Evolutionary conservation across 441 rosid genomes (phyloP), one percentile per base, ranked within the genome.

Genomic region (Erodium texanum): DNA sequence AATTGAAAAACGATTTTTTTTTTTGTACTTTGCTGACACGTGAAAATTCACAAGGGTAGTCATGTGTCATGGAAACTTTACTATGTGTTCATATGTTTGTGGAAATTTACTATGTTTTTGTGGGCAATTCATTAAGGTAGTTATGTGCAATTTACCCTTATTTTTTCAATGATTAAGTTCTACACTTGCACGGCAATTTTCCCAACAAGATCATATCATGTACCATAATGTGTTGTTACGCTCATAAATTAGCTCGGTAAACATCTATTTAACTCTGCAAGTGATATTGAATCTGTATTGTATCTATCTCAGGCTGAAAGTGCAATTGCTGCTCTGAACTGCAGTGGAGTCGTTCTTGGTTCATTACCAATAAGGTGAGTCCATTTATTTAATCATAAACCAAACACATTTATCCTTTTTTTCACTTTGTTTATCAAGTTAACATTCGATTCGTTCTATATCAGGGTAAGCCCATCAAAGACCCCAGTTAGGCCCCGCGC

Each of bases 401-500:
- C 48, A 41, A 41, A 41, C 12, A 12, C 10, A 41, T 41, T 43
- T 19, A 32, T 64, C 12, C 5, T 41, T 52, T 69, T 67, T 20
- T 15, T 24, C 38, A 43, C 34, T 41, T n/a, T 11, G 20, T 36
- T 59, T 32, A n/a, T 48, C 41, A 50, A 71, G 16, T 66, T n/a
- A 48, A 66, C 24, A 32, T 71, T 5, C 16, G 43, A 6, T 38
- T 0, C 75, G 38, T 41, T 52, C 54, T 64, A 52, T 74, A 70
- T 61, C 86, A 89, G 96, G 86, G 87, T 89, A 69, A 87, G 93
- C 76, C 93, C 93, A 29, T 89, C 92, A 12, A 89, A 89, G 79
- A 87, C 93, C 10, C 93, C 92, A 5, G 96, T 89, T 67, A 86
- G 92, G 68, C 87, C 91, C 14, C 92, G 92, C 2, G 74, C 85